phyloP scores from a whole-genome alignment of 106 monocot species.

The Amphibolis antarctica region DNA sequence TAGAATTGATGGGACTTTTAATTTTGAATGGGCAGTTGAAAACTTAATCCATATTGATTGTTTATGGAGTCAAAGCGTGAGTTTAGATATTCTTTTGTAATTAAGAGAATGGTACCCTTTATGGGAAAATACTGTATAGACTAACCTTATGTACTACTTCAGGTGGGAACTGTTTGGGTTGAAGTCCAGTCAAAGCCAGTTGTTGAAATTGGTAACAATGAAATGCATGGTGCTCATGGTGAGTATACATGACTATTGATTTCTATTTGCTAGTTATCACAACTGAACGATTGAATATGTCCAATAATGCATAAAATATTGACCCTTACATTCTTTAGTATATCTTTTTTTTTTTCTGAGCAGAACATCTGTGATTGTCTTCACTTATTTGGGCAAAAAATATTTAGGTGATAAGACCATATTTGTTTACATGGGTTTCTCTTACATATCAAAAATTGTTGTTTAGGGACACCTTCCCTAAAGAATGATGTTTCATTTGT shows the following conservation, averaged over 20 bases:
- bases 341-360: no score
- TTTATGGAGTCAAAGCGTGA: conserved; percentile 7
- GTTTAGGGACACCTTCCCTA: no score
- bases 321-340: no score
- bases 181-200: conserved; percentile 2
- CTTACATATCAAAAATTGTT: no score
- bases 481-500: no score
- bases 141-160: background rate
- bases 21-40: conserved; percentile 2
- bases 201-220: background rate
- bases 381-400: no score
- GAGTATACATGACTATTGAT: background rate
- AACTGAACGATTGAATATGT: background rate
- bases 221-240: background rate
- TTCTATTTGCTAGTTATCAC: background rate
- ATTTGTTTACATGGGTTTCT: no score
- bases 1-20: background rate
- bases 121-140: background rate
- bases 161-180: conserved; percentile 5
- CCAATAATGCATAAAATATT: background rate
- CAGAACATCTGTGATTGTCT: no score
- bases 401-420: no score
- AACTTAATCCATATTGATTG: conserved; percentile 2
- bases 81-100: background rate
- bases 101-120: background rate